Conservation (phyloP, 1,284 basidiomycete genomes). For the Hemileccinum hortonii region DNA sequence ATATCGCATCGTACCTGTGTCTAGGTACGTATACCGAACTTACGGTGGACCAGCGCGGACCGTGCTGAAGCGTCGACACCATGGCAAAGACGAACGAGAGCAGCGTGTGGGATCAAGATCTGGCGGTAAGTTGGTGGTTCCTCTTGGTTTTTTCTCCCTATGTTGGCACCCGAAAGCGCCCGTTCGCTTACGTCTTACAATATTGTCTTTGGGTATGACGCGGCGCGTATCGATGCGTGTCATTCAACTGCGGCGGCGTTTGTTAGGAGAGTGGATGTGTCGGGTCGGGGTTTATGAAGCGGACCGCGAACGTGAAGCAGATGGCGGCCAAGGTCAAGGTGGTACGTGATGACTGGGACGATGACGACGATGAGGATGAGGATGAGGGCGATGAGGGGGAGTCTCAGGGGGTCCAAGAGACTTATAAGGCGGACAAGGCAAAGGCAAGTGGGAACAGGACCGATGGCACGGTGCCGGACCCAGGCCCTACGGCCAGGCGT, state of each 20-base stretch:
- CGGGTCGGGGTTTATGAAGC: constrained; percentile 2
- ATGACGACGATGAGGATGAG: constrained; percentile 34
- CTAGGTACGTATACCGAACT: no score
- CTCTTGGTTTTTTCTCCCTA: neutral
- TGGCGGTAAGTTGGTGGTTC: constrained; percentile 10
- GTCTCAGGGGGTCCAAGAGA: no score
- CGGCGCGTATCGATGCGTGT: neutral
- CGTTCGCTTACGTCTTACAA: constrained; percentile 13
- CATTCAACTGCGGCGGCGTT: neutral
- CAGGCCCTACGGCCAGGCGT: neutral
- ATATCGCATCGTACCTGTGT: no score
- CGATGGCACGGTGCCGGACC: neutral
- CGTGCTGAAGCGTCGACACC: neutral
- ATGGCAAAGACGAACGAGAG: constrained; percentile 16
- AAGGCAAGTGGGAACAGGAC: neutral
- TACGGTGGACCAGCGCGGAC: neutral
- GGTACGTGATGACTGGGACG: constrained; percentile 48
- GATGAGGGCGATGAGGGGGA: neutral
- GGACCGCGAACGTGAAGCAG: constrained; percentile 2
- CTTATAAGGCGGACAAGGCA: neutral
- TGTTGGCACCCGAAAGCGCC: neutral
- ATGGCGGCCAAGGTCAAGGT: constrained; percentile 1
- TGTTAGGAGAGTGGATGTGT: constrained; percentile 8
- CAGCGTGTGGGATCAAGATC: constrained; percentile 20
- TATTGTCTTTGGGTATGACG: neutral